Evolutionary conservation across 805 yeast species (phyloP), one percentile per base, ranked within the genome.

Genomic region (Saccharomyces jurei): DNA sequence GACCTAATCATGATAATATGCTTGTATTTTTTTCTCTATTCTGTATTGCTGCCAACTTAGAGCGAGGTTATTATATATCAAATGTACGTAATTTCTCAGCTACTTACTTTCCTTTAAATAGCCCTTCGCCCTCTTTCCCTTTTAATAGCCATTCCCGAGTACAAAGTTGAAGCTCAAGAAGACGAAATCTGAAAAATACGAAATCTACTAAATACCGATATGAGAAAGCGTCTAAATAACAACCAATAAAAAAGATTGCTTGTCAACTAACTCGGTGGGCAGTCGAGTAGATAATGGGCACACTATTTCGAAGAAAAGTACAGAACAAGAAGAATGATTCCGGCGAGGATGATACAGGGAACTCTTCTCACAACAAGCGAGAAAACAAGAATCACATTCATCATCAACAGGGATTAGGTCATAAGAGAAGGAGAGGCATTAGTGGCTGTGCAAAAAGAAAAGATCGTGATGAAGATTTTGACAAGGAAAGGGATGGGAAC

Each of bases 1-100:
- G 96, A 87, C 66, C 96, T 81, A 36, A 88, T 61, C 80, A 77
- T 78, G n/a, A 41, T 56, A 21, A n/a, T 6, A 36, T 6, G 6
- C 8, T 4, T 36, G 4, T 36, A 17, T 17, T 36, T 36, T 11
- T 13, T 14, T 26, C 49, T 21, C 22, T 28, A 21, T 36, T 26
- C 25, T 36, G 11, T 9, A 8, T 36, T 36, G 25, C 10, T 36
- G 9, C 44, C 17, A 17, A 17, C 44, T 36, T 36, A 1, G 8
- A 36, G 11, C 11, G 17, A 6, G 22, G 11, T 36, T 17, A 17
- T 17, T 6, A n/a, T 36, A 17, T 13, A 13, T 31, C 36, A 14
- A 31, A 13, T 31, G 17, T 17, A 17, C 10, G 22, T 47, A n/a
- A 17, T 44, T 46, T 14, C 10, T 44, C 28, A 29, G n/a, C 25